Base-by-base conservation (phyloP, 2,329 filamentous ascomycete species). In the Claviceps sp. region DNA sequence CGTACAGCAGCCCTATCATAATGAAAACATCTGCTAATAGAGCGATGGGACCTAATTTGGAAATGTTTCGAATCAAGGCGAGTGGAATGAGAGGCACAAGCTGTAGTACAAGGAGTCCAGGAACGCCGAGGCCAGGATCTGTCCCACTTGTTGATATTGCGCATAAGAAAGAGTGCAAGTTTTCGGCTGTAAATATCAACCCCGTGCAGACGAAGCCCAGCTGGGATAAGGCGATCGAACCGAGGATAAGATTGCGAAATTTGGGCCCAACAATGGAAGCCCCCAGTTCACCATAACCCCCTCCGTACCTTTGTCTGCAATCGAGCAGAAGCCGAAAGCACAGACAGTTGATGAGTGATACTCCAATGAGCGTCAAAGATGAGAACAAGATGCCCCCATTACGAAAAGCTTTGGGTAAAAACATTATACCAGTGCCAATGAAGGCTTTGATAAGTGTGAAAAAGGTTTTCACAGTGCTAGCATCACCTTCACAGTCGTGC, bases 361-460 rank as follows among this genome's bases (percentile, higher is more conserved):
- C 77, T 9, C 72, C 67, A 46, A 89, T 66, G 57, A 89, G 75
- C 0, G 82, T 82, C 48, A 87, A 67, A 0, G 81, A 82, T 0
- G 85, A 88, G 62, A 89, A 89, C 11, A 88, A 70, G 49, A 89
- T 82, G 24, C 85, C 85, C 38, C 85, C 85, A 57, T 89, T 89
- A 61, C 80, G 79, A 67, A 89, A 89, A 0, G 85, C 85, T 62
- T 87, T 89, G 47, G 85, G 85, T 45, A 89, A 65, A 61, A 89
- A 89, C 81, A 89, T 87, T 64, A 89, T 89, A 55, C 85, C 85
- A 0, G 85, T 89, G 47, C 85, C 85, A 51, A 89, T 78, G 60
- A 89, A 89, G 1, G 85, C 85, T 65, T 89, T 89, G 49, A 89
- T 70, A 9, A 89, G 71, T 0, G 85, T 89, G 64, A 89, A 88